These are phyloP conservation scores for Hymenoscyphus repandus DNA, from an alignment of 2,329 filamentous ascomycete species.

Conservation along the genomic window DNA sequence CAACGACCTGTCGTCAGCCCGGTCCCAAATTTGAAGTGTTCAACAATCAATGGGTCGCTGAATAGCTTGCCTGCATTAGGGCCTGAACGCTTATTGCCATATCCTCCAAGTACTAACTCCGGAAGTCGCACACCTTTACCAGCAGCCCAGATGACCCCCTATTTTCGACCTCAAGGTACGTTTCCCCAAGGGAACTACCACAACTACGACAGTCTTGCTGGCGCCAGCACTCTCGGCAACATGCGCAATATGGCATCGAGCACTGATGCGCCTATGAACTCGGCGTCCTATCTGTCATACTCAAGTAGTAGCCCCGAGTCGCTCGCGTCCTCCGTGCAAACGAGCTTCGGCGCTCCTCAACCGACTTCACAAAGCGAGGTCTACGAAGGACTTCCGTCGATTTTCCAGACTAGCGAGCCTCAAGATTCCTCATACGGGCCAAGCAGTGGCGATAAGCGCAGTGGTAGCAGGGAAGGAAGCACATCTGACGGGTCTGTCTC, in stretches of 20 bases:
- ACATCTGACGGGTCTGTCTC: too few species aligned
- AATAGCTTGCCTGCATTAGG: neutral
- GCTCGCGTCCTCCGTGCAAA: constrained; percentile 16
- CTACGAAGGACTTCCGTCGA: constrained; percentile 8
- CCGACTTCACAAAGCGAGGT: constrained; percentile 11
- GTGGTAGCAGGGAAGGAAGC: too few species aligned
- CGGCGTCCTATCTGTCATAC: constrained; percentile 18
- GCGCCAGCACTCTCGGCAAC: constrained; percentile 3
- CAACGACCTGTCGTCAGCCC: constrained; percentile 17
- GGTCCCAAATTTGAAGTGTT: constrained; percentile 11
- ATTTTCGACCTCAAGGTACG: constrained; percentile 3
- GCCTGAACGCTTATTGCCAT: constrained; percentile 26
- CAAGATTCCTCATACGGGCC: constrained; percentile 18
- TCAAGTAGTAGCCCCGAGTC: constrained; percentile 25
- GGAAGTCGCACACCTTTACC: too few species aligned
- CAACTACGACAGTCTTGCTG: constrained; percentile 11
- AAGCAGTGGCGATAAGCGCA: constrained; percentile 11
- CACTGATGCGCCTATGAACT: constrained; percentile 11
- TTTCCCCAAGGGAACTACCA: constrained; percentile 8
- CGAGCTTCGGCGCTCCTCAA: constrained; percentile 14
- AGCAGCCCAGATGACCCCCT: constrained; percentile 9
- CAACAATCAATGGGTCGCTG: too few species aligned
- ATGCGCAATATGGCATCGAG: constrained; percentile 7
- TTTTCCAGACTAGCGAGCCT: constrained; percentile 11
- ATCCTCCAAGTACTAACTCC: constrained; percentile 4